Conservation (phyloP, 441 rosid genomes). For the Gossypium davidsonii region DNA sequence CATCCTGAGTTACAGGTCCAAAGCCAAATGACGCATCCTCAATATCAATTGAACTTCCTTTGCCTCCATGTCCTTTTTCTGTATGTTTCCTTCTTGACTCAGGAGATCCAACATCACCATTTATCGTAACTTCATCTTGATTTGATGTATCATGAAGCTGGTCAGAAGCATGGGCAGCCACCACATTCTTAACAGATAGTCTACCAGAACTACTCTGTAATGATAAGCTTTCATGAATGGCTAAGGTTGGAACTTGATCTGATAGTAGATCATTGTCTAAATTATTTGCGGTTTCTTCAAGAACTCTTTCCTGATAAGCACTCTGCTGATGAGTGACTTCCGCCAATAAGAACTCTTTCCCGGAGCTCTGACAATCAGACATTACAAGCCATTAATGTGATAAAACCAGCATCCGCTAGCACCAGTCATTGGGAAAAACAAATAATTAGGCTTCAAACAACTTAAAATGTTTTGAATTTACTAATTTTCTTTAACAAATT, state of each 20-base stretch:
- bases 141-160: constrained; percentile 32
- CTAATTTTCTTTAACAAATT: neutral
- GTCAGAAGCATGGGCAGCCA: constrained; percentile 28
- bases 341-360: constrained; percentile 35
- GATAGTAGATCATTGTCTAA: constrained; percentile 51
- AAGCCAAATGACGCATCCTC: constrained; percentile 49
- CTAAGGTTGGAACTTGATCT: constrained; percentile 75
- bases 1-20: constrained; percentile 48
- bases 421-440: neutral
- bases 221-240: constrained; percentile 52
- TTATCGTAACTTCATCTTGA: constrained; percentile 38
- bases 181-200: constrained; percentile 34
- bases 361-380: constrained; percentile 49
- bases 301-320: constrained; percentile 12
- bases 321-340: constrained; percentile 29
- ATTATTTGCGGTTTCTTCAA: constrained; percentile 43
- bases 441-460: constrained; percentile 13
- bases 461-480: neutral
- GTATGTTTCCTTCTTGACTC: constrained; percentile 35
- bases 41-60: constrained; percentile 33
- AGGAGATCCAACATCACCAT: constrained; percentile 47
- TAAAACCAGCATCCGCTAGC: constrained; percentile 4
- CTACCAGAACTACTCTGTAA: constrained; percentile 38
- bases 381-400: constrained; percentile 6
- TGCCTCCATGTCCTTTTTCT: constrained; percentile 46